Conservation (phyloP, 2,329 filamentous ascomycete species). For the Cercospora brassicicola region DNA sequence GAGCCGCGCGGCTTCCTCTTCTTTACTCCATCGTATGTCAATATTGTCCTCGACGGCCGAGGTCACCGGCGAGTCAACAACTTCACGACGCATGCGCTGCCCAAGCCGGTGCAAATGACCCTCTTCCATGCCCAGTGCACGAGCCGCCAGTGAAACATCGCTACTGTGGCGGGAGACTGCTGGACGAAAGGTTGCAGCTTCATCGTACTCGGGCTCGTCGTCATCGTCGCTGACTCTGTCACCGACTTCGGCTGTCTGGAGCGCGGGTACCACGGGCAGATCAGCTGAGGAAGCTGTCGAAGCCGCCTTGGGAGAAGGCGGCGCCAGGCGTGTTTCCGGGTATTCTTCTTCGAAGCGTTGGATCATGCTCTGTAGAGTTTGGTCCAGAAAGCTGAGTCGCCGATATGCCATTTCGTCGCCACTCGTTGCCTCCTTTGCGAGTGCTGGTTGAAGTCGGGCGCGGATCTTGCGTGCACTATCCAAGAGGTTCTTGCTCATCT, state of each 20-base stretch:
- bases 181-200: slow-evolving; percentile 37
- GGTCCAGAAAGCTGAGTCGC: slow-evolving; percentile 80
- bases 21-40: slow-evolving; percentile 33
- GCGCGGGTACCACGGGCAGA: slow-evolving; percentile 17
- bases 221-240: slow-evolving; percentile 36
- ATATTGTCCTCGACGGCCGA: slow-evolving; percentile 15
- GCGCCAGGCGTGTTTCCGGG: slow-evolving; percentile 71
- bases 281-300: slow-evolving; percentile 24
- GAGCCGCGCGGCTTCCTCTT: slow-evolving; percentile 39
- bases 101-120: slow-evolving; percentile 68
- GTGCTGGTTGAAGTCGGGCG: slow-evolving; percentile 75
- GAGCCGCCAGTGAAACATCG: slow-evolving; percentile 67
- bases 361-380: slow-evolving; percentile 87
- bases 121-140: slow-evolving; percentile 66
- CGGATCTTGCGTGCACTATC: slow-evolving; percentile 87
- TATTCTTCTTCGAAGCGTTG: slow-evolving; percentile 95
- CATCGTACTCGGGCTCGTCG: slow-evolving; percentile 37
- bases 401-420: slow-evolving; percentile 76
- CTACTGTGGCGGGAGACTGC: slow-evolving; percentile 60
- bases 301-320: slow-evolving; percentile 18
- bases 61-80: slow-evolving; percentile 53
- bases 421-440: slow-evolving; percentile 70
- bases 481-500: slow-evolving; percentile 89
- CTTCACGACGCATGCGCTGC: slow-evolving; percentile 64
- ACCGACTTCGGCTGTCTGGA: slow-evolving; percentile 27